phyloP scores from a whole-genome alignment of 78 protist species.

The Dictyostelium brefeldianum region DNA sequence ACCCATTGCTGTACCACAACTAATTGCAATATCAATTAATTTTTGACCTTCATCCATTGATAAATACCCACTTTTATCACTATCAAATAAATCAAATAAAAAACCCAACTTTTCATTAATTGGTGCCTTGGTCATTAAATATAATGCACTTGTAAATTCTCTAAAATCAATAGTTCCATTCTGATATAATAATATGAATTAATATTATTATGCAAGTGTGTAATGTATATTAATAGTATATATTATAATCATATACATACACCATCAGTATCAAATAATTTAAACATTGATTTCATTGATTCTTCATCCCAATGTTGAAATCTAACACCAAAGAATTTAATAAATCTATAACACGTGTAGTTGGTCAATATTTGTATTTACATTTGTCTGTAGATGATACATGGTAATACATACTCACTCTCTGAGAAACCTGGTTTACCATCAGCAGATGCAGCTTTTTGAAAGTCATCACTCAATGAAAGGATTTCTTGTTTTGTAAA shows the following conservation, averaged over 20 bases:
- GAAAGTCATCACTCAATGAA: too few species aligned
- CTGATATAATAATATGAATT: too few species aligned
- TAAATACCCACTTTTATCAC: neutral
- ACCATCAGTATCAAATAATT: slow-evolving; percentile 12
- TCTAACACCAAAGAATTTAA: neutral
- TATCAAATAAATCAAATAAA: neutral
- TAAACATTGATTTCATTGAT: neutral
- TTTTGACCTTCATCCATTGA: neutral
- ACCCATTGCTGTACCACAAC: neutral
- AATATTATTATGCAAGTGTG: too few species aligned
- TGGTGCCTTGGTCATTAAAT: neutral
- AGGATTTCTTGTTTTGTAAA: too few species aligned
- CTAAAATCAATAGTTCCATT: neutral
- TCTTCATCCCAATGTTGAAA: neutral
- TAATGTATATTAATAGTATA: too few species aligned
- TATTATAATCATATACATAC: too few species aligned
- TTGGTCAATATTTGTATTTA: too few species aligned
- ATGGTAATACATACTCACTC: too few species aligned
- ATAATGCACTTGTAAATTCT: neutral
- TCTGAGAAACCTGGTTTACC: too few species aligned
- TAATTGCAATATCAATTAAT: neutral
- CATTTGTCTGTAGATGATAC: too few species aligned
- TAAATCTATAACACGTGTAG: neutral
- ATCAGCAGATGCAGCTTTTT: too few species aligned
- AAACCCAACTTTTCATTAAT: neutral